Conservation (phyloP, 805 yeast genomes). For the Ogataea neopini region DNA sequence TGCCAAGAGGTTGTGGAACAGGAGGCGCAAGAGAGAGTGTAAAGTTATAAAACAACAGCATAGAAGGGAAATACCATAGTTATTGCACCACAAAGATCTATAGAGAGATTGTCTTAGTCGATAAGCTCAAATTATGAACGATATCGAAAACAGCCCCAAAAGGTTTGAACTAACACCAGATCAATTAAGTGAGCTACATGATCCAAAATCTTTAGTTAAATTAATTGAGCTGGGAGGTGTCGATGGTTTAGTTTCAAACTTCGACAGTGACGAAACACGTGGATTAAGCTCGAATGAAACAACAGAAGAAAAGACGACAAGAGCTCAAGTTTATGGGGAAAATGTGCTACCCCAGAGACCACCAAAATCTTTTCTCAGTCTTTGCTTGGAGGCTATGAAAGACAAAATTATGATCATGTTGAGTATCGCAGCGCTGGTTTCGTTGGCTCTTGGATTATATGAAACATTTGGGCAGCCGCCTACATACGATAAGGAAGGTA, state of each 20-base stretch:
- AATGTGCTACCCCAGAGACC: conserved; percentile 72
- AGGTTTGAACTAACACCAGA: conserved; percentile 30
- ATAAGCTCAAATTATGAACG: conserved; percentile 8
- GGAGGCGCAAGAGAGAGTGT: background rate
- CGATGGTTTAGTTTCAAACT: conserved; percentile 30
- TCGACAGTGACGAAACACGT: conserved; percentile 38
- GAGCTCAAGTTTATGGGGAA: conserved; percentile 59
- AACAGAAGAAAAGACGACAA: conserved; percentile 33
- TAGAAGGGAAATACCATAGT: too few species aligned
- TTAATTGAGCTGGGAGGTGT: conserved; percentile 49
- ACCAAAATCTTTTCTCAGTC: conserved; percentile 63
- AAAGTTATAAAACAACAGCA: background rate
- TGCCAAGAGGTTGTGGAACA: background rate
- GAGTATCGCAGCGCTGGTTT: conserved; percentile 82
- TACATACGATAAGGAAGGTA: conserved; percentile 76
- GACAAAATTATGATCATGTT: conserved; percentile 88
- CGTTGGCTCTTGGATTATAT: conserved; percentile 87
- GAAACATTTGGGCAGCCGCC: conserved; percentile 87
- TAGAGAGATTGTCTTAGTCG: too few species aligned
- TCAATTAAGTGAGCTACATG: conserved; percentile 53
- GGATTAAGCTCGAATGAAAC: conserved; percentile 43
- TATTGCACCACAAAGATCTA: too few species aligned
- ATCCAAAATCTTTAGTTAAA: conserved; percentile 57
- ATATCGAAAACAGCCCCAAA: conserved; percentile 18
- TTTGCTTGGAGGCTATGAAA: conserved; percentile 82